Evolutionary conservation across 2,329 filamentous ascomycete species (phyloP).

Genomic region (Harringtonia lauricola): DNA sequence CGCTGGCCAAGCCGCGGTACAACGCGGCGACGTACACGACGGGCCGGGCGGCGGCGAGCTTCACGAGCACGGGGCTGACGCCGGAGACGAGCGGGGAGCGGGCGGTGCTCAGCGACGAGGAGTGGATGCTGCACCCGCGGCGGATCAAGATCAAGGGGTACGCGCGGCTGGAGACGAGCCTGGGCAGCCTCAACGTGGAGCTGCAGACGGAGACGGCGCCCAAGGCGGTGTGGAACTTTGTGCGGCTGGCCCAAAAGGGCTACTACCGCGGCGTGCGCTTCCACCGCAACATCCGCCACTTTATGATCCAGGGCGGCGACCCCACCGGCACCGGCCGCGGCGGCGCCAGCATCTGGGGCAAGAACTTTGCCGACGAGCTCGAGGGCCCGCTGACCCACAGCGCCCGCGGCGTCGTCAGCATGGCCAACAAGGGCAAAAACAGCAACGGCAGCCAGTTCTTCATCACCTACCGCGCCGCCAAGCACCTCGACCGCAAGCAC

Average conservation of each 20-base stretch:
- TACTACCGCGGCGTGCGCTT: constrained; percentile 81
- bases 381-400: constrained; percentile 83
- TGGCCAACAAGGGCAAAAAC: constrained; percentile 98
- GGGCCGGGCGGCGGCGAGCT: constrained; percentile 81
- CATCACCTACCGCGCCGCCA: constrained; percentile 74
- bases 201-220: constrained; percentile 85
- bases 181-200: constrained; percentile 79
- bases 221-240: constrained; percentile 94
- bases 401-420: constrained; percentile 67
- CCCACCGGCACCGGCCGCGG: constrained; percentile 85
- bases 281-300: constrained; percentile 87
- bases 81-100: constrained; percentile 82
- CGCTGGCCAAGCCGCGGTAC: constrained; percentile 46
- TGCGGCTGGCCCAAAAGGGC: constrained; percentile 74
- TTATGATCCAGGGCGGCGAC: constrained; percentile 97
- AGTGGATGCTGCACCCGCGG: constrained; percentile 89
- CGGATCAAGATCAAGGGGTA: constrained; percentile 87
- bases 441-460: constrained; percentile 96
- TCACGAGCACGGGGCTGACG: constrained; percentile 89
- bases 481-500: constrained; percentile 88
- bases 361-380: constrained; percentile 88
- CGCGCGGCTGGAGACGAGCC: constrained; percentile 75
- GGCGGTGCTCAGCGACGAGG: constrained; percentile 81
- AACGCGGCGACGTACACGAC: constrained; percentile 89
- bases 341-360: constrained; percentile 86